These are phyloP conservation scores for Saccharomycopsis vini DNA, from an alignment of 805 yeast species.

Conservation along the genomic window DNA sequence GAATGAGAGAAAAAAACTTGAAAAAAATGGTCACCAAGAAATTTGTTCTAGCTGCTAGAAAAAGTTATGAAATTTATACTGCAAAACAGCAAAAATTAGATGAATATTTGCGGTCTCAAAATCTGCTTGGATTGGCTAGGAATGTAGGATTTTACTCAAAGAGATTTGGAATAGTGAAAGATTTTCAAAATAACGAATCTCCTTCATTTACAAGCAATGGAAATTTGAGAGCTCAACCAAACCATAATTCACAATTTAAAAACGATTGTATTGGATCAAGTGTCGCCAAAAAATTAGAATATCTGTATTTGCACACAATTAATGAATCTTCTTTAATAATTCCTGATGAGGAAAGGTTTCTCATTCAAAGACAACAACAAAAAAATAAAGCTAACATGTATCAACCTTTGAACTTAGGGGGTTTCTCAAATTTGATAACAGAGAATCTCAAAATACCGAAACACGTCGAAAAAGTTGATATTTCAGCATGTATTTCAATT, in stretches of 20 bases:
- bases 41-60: constrained; percentile 26
- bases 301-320: neutral
- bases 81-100: constrained; percentile 31
- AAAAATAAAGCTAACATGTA: constrained; percentile 29
- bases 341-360: constrained; percentile 26
- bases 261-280: too few relatives aligned
- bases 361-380: constrained; percentile 28
- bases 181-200: constrained; percentile 5
- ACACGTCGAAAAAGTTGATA: neutral
- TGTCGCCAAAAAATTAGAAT: neutral
- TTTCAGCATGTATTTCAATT: neutral
- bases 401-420: constrained; percentile 36
- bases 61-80: constrained; percentile 22
- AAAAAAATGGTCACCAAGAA: constrained; percentile 26
- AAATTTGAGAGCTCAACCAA: too few relatives aligned
- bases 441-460: neutral
- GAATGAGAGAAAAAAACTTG: constrained; percentile 27
- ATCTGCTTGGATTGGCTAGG: constrained; percentile 26
- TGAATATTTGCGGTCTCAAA: constrained; percentile 31
- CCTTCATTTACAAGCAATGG: neutral
- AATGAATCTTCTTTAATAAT: constrained; percentile 20
- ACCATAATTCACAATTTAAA: too few relatives aligned
- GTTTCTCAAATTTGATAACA: neutral
- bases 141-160: constrained; percentile 23
- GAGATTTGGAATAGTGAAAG: constrained; percentile 20